Evolutionary conservation across 345 rosid species (phyloP).

Genomic region (Gossypioides kirkii): DNA sequence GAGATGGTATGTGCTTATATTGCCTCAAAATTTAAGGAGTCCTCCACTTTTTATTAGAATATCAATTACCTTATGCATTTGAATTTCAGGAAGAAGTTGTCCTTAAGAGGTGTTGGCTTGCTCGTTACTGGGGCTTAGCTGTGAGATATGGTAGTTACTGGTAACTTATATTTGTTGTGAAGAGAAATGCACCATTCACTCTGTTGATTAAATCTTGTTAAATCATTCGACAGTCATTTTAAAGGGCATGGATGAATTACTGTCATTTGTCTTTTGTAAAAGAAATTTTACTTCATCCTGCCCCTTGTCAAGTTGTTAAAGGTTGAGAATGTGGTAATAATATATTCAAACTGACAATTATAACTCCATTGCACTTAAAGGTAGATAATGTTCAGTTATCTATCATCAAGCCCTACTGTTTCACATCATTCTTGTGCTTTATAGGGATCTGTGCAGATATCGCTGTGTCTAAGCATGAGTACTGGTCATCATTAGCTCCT

Average conservation of each 20-base stretch:
- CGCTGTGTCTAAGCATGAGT: conserved; percentile 79
- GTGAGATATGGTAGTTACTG: conserved; percentile 64
- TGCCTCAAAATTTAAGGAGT: neutral
- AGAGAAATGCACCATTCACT: neutral
- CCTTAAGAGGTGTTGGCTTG: conserved; percentile 99
- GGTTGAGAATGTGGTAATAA: neutral
- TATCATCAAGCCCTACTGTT: conserved; percentile 3
- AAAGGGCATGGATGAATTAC: neutral
- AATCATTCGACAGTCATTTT: neutral
- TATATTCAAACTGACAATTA: conserved; percentile 8
- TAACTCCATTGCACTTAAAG: neutral
- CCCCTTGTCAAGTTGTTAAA: conserved; percentile 3
- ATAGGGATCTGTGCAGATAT: conserved; percentile 93
- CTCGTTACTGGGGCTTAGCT: conserved; percentile 99
- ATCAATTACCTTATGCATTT: conserved; percentile 15
- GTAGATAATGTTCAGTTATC: neutral
- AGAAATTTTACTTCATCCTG: neutral
- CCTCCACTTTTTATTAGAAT: conserved; percentile 3
- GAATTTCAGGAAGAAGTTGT: conserved; percentile 95
- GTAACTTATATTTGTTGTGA: conserved; percentile 2
- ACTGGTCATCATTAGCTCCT: conserved; percentile 98
- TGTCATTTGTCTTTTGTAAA: neutral
- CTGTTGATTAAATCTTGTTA: conserved; percentile 4
- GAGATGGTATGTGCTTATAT: conserved; percentile 76
- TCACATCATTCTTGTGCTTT: conserved; percentile 25